phyloP scores from a whole-genome alignment of 2,329 filamentous ascomycete genomes.

The Penicillium paneum region DNA sequence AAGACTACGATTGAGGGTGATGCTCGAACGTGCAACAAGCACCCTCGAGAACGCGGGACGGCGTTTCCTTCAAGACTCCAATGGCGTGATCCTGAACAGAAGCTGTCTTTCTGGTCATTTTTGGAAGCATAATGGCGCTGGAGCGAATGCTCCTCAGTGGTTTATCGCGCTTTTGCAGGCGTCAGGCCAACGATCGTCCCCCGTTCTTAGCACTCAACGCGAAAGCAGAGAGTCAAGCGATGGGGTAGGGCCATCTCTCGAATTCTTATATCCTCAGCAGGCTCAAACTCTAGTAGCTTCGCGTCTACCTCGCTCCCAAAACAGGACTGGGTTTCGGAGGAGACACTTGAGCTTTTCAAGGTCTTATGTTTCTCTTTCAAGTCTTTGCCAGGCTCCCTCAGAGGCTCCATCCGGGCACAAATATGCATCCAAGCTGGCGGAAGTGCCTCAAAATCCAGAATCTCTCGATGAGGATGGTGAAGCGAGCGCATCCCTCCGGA shows the following conservation, averaged over 20 bases:
- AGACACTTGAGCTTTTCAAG: constrained; percentile 23
- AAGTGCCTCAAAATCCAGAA: not conserved
- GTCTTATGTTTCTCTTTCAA: constrained; percentile 27
- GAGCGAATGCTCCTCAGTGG: constrained; percentile 34
- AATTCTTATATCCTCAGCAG: constrained; percentile 41
- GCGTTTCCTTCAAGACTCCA: constrained; percentile 43
- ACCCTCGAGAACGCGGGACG: constrained; percentile 51
- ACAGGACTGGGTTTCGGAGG: constrained; percentile 24
- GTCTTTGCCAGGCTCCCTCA: constrained; percentile 4
- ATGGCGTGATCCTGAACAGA: constrained; percentile 37
- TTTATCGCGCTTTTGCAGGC: constrained; percentile 32
- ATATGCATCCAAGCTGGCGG: not conserved
- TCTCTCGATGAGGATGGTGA: not conserved
- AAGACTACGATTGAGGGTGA: constrained; percentile 39
- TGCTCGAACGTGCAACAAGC: constrained; percentile 52
- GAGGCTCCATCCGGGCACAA: not conserved
- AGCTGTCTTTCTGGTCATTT: constrained; percentile 37
- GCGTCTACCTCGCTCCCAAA: constrained; percentile 25
- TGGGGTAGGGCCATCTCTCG: constrained; percentile 29
- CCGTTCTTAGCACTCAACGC: constrained; percentile 11
- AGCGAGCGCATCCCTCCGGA: constrained; percentile 18
- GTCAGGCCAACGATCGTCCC: constrained; percentile 18
- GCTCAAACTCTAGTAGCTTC: constrained; percentile 24
- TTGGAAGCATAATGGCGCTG: constrained; percentile 33
- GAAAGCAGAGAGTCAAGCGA: constrained; percentile 16